Percentiles rank a stretch among this genome's conserved stretches.
Conservation (phyloP, 805 yeast genomes). For the Metschnikowia rubicola region DNA sequence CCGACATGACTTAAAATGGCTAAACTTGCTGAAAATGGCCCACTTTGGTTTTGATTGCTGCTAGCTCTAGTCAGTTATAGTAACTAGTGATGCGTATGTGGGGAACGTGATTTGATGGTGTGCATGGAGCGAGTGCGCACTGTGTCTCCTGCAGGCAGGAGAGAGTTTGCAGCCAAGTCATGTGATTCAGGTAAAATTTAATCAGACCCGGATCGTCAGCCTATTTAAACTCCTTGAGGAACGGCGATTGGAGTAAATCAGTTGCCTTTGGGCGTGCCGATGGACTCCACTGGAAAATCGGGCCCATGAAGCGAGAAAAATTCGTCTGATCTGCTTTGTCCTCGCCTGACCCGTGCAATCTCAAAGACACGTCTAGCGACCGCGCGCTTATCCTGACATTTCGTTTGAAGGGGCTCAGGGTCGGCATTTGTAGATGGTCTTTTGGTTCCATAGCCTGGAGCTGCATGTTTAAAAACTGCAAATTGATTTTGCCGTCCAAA, state of each 20-base stretch:
- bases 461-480: constrained; percentile 30
- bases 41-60: no score
- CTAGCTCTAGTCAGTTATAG: no score
- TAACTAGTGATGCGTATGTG: no score
- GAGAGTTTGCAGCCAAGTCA: no score
- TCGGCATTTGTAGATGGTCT: neutral
- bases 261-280: constrained; percentile 13
- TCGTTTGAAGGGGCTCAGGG: constrained; percentile 16
- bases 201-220: no score
- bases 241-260: constrained; percentile 9
- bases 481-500: constrained; percentile 35
- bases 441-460: constrained; percentile 14
- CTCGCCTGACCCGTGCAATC: constrained; percentile 17
- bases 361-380: constrained; percentile 28
- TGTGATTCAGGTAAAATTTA: no score
- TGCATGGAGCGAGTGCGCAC: no score
- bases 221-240: constrained; percentile 1
- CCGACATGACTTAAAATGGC: neutral
- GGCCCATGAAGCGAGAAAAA: constrained; percentile 28
- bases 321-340: constrained; percentile 10
- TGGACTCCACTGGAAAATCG: constrained; percentile 37
- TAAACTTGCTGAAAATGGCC: no score
- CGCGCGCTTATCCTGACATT: constrained; percentile 29
- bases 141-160: no score
- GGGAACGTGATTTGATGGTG: no score